Evolutionary conservation across 2,329 filamentous ascomycete species (phyloP).

Genomic region (Rhinocladiella mackenziei): DNA sequence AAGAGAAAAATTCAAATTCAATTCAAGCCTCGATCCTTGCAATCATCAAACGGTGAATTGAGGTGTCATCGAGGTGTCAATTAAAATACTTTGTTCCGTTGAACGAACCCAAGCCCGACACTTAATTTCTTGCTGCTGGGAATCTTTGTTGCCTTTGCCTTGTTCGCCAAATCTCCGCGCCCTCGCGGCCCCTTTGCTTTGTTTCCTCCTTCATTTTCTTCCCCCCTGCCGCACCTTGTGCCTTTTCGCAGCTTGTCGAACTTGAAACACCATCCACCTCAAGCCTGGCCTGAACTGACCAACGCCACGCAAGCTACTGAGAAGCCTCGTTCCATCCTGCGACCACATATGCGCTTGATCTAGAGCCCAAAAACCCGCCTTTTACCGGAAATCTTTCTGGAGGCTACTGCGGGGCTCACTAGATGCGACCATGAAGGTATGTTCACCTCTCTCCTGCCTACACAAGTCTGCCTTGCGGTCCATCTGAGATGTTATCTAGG

Average conservation of each 20-base stretch:
- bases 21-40: no score
- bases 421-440: constrained; percentile 28
- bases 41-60: no score
- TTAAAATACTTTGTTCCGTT: no score
- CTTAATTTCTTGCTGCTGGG: no score
- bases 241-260: constrained; percentile 6
- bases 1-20: no score
- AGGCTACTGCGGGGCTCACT: constrained; percentile 21
- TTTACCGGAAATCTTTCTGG: constrained; percentile 8
- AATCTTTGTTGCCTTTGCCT: constrained; percentile 13
- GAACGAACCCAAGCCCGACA: no score
- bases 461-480: neutral
- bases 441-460: constrained; percentile 7
- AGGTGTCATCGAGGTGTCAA: no score
- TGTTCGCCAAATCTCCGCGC: neutral
- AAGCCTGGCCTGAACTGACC: constrained; percentile 8
- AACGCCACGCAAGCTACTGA: constrained; percentile 13
- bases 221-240: neutral
- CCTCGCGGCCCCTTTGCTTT: neutral
- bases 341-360: constrained; percentile 20
- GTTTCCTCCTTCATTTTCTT: neutral
- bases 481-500: constrained; percentile 46
- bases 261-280: constrained; percentile 16
- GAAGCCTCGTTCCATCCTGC: constrained; percentile 20
- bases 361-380: constrained; percentile 16